These are phyloP conservation scores for Chrysoporthe deuterocubensis DNA, from an alignment of 2,329 filamentous ascomycete genomes.

Conservation along the genomic window DNA sequence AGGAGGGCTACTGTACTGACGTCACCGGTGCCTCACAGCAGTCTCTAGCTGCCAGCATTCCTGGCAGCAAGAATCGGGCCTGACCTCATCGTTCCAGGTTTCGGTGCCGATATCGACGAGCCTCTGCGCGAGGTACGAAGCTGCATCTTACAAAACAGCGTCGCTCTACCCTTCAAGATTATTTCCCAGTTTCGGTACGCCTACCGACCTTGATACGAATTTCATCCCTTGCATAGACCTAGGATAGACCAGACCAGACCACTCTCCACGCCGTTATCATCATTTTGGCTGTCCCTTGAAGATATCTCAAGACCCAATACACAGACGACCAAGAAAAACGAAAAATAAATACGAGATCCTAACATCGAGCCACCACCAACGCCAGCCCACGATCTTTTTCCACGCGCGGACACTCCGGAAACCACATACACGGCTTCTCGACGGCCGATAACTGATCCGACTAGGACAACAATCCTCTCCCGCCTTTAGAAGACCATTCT, in stretches of 20 bases:
- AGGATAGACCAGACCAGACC: neutral
- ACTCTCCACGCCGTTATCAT: neutral
- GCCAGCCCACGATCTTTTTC: neutral
- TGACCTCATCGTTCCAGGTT: constrained; percentile 14
- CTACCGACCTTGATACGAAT: neutral
- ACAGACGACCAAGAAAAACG: neutral
- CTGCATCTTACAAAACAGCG: neutral
- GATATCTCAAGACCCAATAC: neutral
- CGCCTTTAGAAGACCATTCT: neutral
- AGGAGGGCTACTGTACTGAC: constrained; percentile 3
- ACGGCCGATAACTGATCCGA: neutral
- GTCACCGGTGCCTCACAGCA: neutral
- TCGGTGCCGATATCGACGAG: constrained; percentile 3
- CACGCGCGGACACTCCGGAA: neutral
- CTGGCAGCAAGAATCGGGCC: neutral
- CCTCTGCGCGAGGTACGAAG: neutral
- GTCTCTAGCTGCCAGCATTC: neutral
- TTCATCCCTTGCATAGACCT: neutral
- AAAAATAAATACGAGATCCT: neutral
- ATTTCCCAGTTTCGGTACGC: neutral
- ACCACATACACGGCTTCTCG: too few relatives aligned
- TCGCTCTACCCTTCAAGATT: neutral
- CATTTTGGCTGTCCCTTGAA: neutral
- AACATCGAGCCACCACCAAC: neutral
- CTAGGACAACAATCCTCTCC: neutral